These are phyloP conservation scores for Neurospora africana DNA, from an alignment of 495 filamentous ascomycete genomes.

Conservation along the genomic window DNA sequence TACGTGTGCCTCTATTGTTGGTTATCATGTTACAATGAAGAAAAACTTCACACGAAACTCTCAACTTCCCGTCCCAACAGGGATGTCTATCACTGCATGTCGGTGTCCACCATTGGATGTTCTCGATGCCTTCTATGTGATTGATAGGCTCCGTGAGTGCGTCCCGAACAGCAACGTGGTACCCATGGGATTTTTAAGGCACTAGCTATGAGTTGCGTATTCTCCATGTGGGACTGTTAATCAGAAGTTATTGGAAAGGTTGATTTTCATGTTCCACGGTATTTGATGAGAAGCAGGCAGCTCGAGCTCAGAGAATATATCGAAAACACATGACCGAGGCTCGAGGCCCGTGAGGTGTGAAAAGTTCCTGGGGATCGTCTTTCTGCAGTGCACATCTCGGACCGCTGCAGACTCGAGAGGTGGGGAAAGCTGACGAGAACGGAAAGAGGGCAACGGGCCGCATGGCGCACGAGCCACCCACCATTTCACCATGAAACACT, in stretches of 20 bases:
- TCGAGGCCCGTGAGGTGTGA: neutral
- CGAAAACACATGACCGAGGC: neutral
- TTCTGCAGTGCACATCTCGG: neutral
- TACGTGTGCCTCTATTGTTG: neutral
- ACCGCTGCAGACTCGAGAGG: neutral
- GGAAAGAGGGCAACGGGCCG: conserved; percentile 1
- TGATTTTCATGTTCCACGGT: neutral
- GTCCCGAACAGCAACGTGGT: neutral
- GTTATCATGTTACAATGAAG: neutral
- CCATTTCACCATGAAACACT: neutral
- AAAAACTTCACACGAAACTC: neutral
- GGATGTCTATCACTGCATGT: neutral
- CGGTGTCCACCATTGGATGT: neutral
- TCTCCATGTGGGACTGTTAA: neutral
- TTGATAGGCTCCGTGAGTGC: neutral
- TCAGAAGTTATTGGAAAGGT: neutral
- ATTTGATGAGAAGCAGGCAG: neutral
- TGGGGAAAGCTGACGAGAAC: neutral
- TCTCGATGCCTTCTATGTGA: neutral
- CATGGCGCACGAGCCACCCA: neutral
- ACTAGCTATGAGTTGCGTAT: neutral
- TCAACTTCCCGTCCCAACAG: neutral
- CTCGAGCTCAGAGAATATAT: neutral
- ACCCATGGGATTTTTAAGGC: neutral
- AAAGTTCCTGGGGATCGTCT: neutral